Conservation (phyloP, 257 asterid genomes). For the Nemophila menziesii region DNA sequence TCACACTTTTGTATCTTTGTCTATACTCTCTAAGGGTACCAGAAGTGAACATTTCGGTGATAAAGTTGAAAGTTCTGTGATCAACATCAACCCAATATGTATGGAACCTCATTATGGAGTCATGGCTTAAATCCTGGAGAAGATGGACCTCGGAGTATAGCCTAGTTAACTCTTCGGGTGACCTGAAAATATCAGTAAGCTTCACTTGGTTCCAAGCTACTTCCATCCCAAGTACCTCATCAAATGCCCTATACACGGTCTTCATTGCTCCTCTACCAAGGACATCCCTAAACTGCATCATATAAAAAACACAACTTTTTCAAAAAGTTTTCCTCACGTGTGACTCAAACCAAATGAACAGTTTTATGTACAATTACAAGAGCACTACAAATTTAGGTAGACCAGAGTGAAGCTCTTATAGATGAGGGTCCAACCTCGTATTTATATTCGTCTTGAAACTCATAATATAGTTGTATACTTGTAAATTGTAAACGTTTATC, state of each 20-base stretch:
- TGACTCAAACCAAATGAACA: too few species aligned
- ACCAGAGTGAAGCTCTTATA: too few species aligned
- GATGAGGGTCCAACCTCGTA: too few species aligned
- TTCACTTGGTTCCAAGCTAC: constrained; percentile 85
- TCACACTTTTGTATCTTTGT: constrained; percentile 34
- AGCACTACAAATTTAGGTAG: too few species aligned
- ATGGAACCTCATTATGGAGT: constrained; percentile 47
- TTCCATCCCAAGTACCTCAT: constrained; percentile 54
- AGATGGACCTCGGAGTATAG: constrained; percentile 74
- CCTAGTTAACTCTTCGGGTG: constrained; percentile 47
- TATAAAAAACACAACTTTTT: too few species aligned
- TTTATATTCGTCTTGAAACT: too few species aligned
- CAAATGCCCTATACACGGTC: constrained; percentile 63
- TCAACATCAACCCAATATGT: constrained; percentile 50
- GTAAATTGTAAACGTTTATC: too few species aligned
- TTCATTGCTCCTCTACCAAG: constrained; percentile 83
- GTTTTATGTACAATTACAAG: too few species aligned
- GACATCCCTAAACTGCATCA: constrained; percentile 57
- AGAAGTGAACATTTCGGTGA: constrained; percentile 74
- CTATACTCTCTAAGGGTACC: constrained; percentile 84
- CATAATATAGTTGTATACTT: too few species aligned
- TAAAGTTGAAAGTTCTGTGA: constrained; percentile 61
- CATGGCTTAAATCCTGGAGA: constrained; percentile 51
- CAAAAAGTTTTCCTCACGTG: too few species aligned
- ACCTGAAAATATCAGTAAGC: constrained; percentile 31